These are phyloP conservation scores for Helenozyma baotianmanensis DNA, from an alignment of 805 yeast species.

Conservation along the genomic window DNA sequence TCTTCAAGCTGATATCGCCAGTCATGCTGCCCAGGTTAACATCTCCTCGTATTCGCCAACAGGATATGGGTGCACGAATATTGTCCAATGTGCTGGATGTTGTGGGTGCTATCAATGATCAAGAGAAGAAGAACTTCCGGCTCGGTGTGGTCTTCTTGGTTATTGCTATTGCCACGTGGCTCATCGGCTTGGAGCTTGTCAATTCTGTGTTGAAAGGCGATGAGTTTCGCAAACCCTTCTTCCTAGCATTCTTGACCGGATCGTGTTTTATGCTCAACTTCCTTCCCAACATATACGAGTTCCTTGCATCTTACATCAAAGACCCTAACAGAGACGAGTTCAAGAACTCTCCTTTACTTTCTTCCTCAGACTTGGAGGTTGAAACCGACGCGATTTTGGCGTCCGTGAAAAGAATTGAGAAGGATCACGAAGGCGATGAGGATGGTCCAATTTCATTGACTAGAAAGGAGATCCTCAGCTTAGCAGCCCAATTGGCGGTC, in stretches of 20 bases:
- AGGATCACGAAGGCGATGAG: background rate
- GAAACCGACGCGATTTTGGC: slow-evolving; percentile 1
- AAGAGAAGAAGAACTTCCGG: slow-evolving; percentile 41
- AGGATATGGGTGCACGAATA: slow-evolving; percentile 10
- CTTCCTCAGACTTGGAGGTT: slow-evolving; percentile 10
- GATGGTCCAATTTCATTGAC: slow-evolving; percentile 17
- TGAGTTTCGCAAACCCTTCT: slow-evolving; percentile 44
- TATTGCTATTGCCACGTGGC: slow-evolving; percentile 44
- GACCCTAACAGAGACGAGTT: slow-evolving; percentile 9
- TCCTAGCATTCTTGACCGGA: slow-evolving; percentile 47
- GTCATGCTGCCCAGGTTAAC: background rate
- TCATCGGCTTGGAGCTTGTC: slow-evolving; percentile 45
- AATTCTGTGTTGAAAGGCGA: slow-evolving; percentile 46
- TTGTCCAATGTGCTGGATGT: slow-evolving; percentile 18
- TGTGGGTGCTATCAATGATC: slow-evolving; percentile 32
- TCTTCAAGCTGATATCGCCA: too few relatives aligned
- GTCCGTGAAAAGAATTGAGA: too few relatives aligned
- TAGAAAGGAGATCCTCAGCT: slow-evolving; percentile 24
- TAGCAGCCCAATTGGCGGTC: slow-evolving; percentile 37
- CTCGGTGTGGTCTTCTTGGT: slow-evolving; percentile 41
- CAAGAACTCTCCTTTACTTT: slow-evolving; percentile 11
- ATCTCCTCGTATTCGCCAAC: slow-evolving; percentile 13
- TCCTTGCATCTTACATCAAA: too few relatives aligned
- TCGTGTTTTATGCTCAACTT: slow-evolving; percentile 44
- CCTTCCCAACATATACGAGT: slow-evolving; percentile 28